Evolutionary conservation across 345 rosid genomes (phyloP), one percentile per base, ranked within the genome.

Genomic region (Anacardium occidentale): DNA sequence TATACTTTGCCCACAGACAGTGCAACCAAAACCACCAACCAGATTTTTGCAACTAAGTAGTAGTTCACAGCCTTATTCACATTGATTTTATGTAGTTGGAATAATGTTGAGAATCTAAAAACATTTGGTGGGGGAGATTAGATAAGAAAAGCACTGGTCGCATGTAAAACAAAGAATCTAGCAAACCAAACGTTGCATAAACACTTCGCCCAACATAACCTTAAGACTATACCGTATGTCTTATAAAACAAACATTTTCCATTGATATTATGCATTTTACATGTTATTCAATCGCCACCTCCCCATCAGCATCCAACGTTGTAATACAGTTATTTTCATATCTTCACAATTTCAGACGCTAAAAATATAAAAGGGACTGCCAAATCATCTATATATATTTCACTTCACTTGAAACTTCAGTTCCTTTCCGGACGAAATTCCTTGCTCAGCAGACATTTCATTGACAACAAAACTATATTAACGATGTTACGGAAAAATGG

Each of bases 21-120:
- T 85, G 80, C 99, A 88, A 65, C 99, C 98, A 73, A 94, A 94
- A 68, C 99, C 99, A 67, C 99, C 98, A 68, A 90, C 99, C 59
- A 86, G 72, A 78, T 90, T 95, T 87, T 86, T 87, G 91, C 99
- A 95, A 72, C 98, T 88, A 50, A 95, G 75, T 24, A 92, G 76
- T 88, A 95, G 67, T 80, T 73, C 75, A 89, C 97, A 0, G 94
- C 98, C 78, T 85, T 95, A 78, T 80, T 83, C 68, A 91, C 90
- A 65, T 89, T 85, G 78, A 95, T 84, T 61, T 85, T 85, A 57
- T 88, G 88, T 68, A 90, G 78, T 64, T 81, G 70, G 24, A 81
- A 79, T 63, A 92, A 66, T 77, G 91, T 64, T 40, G 98, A 86
- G 22, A 34, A 34, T 1, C 4, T 3, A 34, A 2, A 34, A 29